Conservation (phyloP, 2,329 filamentous ascomycete species). For the Cryphonectria radicalis region DNA sequence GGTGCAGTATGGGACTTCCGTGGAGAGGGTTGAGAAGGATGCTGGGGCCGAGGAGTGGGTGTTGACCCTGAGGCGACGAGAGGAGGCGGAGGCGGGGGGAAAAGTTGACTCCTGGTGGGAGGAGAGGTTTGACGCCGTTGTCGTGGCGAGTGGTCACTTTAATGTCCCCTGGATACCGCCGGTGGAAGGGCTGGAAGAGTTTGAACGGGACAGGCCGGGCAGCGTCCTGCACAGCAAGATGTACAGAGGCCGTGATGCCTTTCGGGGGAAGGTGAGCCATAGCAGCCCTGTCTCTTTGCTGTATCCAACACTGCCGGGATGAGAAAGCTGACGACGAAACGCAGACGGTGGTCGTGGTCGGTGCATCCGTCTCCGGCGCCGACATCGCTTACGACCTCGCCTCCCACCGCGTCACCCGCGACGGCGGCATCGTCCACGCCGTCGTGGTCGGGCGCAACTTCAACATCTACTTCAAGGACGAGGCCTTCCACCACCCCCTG, state of each 20-base stretch:
- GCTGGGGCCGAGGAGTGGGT: slow-evolving; percentile 52
- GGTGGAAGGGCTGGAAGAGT: slow-evolving; percentile 52
- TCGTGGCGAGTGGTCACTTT: slow-evolving; percentile 63
- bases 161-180: slow-evolving; percentile 58
- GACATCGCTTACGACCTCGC: slow-evolving; percentile 51
- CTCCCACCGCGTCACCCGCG: slow-evolving; percentile 26
- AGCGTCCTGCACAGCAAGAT: slow-evolving; percentile 61
- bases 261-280: slow-evolving; percentile 47
- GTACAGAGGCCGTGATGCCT: slow-evolving; percentile 52
- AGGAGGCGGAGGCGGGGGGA: slow-evolving; percentile 17
- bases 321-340: neutral
- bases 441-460: slow-evolving; percentile 35
- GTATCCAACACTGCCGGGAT: neutral
- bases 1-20: slow-evolving; percentile 61
- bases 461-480: slow-evolving; percentile 38
- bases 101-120: slow-evolving; percentile 63
- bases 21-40: slow-evolving; percentile 59
- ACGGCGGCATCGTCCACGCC: slow-evolving; percentile 33
- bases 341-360: slow-evolving; percentile 63
- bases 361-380: slow-evolving; percentile 66
- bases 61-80: slow-evolving; percentile 52
- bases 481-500: slow-evolving; percentile 34
- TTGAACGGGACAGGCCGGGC: slow-evolving; percentile 50
- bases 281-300: neutral
- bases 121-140: slow-evolving; percentile 62